These are phyloP conservation scores for Trapa bicornis DNA, from an alignment of 345 rosid genomes.

Conservation along the genomic window DNA sequence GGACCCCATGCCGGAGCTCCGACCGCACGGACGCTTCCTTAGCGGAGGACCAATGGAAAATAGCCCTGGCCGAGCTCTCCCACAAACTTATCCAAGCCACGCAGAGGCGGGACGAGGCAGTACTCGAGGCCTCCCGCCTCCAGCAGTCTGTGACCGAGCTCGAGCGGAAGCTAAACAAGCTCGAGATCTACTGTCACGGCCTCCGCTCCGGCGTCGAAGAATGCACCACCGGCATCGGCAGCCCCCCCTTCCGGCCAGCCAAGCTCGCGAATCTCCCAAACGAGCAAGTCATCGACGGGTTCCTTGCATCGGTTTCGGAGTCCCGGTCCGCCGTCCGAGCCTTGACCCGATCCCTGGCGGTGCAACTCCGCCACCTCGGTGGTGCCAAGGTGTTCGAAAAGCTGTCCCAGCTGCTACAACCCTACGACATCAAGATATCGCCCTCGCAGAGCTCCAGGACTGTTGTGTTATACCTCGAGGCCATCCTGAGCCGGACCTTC, in stretches of 20 bases:
- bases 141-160: constrained; percentile 75
- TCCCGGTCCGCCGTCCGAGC: constrained; percentile 56
- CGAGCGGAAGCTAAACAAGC: constrained; percentile 83
- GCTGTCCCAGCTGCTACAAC: constrained; percentile 55
- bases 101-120: constrained; percentile 72
- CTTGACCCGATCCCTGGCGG: constrained; percentile 54
- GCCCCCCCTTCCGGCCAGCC: constrained; percentile 8
- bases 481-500: constrained; percentile 58
- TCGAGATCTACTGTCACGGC: constrained; percentile 67
- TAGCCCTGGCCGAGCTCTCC: constrained; percentile 72
- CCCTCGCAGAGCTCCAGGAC: constrained; percentile 48
- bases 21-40: background rate
- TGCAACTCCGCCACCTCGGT: constrained; percentile 61
- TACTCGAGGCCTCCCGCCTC: constrained; percentile 61
- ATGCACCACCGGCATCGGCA: constrained; percentile 20
- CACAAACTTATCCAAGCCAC: constrained; percentile 72
- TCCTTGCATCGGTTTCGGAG: constrained; percentile 58
- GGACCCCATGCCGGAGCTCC: constrained; percentile 33
- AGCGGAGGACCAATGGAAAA: constrained; percentile 69
- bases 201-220: constrained; percentile 75
- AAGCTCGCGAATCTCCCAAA: background rate
- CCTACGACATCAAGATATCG: constrained; percentile 51
- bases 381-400: constrained; percentile 58
- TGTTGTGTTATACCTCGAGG: constrained; percentile 56
- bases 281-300: constrained; percentile 55